Base-by-base conservation (phyloP, 1,284 basidiomycete genomes). In the Hortiboletus rubellus region DNA sequence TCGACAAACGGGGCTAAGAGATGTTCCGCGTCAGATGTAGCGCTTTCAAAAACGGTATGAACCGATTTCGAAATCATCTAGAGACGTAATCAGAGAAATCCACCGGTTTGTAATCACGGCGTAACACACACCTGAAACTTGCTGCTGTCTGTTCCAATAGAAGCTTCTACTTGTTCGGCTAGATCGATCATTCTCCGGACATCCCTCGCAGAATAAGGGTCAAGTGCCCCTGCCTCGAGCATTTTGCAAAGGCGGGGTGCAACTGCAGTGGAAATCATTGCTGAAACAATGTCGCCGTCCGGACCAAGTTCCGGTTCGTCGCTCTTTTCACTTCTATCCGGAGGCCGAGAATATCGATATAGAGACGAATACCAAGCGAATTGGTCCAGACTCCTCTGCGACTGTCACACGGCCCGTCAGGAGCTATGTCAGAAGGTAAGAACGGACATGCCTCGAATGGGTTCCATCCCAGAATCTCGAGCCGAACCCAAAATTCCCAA, bases 401-500 rank as follows among this genome's bases (percentile, higher is more conserved):
- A 55, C 64, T 66, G 46, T 10, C 27, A 45, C 57, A 33, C 38
- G 15, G 36, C 22, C 22, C 30, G 46, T 69, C 43, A 68, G 46
- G 7, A 38, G 14, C 5, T 31, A 24, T 24, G 34, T 46, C 24
- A n/a, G 17, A 51, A 2, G 33, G 17, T 2, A 54, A 49, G 48
- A 43, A 46, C 36, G 37, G 27, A 76, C 82, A 63, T 67, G 92
- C 92, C 75, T 89, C 83, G 33, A 96, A 79, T 42, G 91, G 91
- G 70, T 94, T 87, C 94, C 96, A 97, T 3, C 87, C 87, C 5
- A 91, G 76, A 69, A 91, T 82, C 74, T 98, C 96, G 49, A 94
- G 77, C 52, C 94, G 79, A 22, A 86, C 86, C 94, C 94, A 98
- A 72, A 96, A 97, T 74, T 97, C 95, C 95, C 96, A 98, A 40